Evolutionary conservation across 75 land plant species (phyloP).

Genomic region (Cryptomeria japonica): DNA sequence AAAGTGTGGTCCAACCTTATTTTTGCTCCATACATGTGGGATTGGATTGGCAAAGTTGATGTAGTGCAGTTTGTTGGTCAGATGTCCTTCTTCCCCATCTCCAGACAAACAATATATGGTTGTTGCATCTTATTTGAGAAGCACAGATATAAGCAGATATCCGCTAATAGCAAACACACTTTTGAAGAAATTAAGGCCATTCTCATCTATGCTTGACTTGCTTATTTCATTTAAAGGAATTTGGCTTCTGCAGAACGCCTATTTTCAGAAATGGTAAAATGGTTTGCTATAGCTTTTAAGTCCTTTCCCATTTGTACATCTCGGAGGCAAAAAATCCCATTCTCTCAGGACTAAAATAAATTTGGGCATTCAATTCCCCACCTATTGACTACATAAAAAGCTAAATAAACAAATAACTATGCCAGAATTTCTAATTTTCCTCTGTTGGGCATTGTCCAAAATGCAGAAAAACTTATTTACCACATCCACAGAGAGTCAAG

Average conservation of each 20-base stretch:
- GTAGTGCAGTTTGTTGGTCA: neutral
- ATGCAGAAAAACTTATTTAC: neutral
- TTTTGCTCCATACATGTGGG: neutral
- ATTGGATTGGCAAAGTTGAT: neutral
- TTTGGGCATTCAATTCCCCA: neutral
- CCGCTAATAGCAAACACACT: neutral
- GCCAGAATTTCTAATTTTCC: neutral
- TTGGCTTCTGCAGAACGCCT: neutral
- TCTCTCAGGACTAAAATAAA: neutral
- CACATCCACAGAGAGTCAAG: neutral
- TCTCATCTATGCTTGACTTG: neutral
- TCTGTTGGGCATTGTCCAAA: neutral
- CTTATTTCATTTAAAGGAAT: neutral
- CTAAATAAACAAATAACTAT: neutral
- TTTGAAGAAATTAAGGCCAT: neutral
- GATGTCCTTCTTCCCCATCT: neutral
- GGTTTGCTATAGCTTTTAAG: neutral
- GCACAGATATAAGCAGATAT: neutral
- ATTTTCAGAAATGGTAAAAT: neutral
- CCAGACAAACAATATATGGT: neutral
- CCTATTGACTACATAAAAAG: neutral
- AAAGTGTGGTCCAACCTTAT: neutral
- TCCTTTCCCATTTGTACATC: neutral
- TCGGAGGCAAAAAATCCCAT: neutral
- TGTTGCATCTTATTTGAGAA: neutral